These are phyloP conservation scores for Pseudogymnoascus sp. DNA, from an alignment of 2,329 filamentous ascomycete genomes.

Conservation along the genomic window DNA sequence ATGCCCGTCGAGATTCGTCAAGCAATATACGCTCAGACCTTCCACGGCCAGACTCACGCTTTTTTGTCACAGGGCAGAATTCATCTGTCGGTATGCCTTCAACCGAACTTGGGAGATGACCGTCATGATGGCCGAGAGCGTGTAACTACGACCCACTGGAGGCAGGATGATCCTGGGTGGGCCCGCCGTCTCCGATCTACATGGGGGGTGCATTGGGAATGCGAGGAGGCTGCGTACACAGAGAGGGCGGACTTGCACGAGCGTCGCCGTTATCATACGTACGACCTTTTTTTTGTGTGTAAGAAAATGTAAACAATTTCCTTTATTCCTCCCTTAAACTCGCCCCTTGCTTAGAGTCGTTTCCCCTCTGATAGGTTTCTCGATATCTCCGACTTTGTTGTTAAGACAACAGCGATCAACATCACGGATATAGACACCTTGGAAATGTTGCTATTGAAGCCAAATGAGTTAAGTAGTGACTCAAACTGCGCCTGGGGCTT, in stretches of 20 bases:
- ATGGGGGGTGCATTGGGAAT: neutral
- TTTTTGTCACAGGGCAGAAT: neutral
- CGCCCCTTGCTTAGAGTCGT: neutral
- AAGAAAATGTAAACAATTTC: conserved; percentile 1
- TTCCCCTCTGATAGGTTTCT: neutral
- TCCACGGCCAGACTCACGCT: neutral
- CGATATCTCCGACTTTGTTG: neutral
- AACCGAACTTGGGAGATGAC: neutral
- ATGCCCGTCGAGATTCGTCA: neutral
- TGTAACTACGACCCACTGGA: neutral
- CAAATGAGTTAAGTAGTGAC: neutral
- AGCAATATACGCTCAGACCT: neutral
- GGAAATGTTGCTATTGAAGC: neutral
- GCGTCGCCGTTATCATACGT: neutral
- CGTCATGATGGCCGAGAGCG: neutral
- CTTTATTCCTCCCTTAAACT: neutral
- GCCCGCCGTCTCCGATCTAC: neutral
- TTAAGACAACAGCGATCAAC: neutral
- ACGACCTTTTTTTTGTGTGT: neutral
- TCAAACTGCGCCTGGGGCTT: neutral
- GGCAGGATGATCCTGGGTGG: neutral
- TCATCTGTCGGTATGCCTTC: neutral
- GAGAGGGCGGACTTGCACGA: neutral
- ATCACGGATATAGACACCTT: neutral
- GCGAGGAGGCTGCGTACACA: neutral